Base-by-base conservation (phyloP, 2,329 filamentous ascomycete genomes). In the Fusarium sp. region DNA sequence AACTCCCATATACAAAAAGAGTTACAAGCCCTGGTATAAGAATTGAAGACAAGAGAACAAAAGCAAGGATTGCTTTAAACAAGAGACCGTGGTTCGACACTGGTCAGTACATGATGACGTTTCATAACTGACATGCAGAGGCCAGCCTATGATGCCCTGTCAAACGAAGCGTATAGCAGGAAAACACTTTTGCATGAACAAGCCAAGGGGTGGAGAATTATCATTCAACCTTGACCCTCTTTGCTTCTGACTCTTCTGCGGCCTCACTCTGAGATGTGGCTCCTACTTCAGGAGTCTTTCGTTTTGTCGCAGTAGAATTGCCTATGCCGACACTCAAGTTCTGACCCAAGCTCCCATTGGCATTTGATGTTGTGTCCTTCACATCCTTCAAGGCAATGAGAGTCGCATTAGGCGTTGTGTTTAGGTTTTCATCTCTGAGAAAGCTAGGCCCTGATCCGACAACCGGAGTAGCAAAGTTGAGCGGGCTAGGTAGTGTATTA, bases 381-480 rank as follows among this genome's bases (percentile, higher is more conserved):
- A 28, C 20, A 7, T 62, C 59, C 37, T 58, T 68, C 17, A n/a
- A 56, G 17, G 35, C 26, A 13, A 47, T 67, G 7, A 58, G 56
- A 55, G 51, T 71, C 52, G 57, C 50, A 50, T 62, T 70, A 10
- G 61, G 53, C 44, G 41, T 62, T 28, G 65, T 45, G 26, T 62
- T 66, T 41, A 74, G 55, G 49, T 76, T 76, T 26, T 90, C 88
- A 20, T 90, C 87, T 59, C 87, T 81, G 54, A 90, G 71, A 69
- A 90, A 90, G 59, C 87, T 89, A 4, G 88, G 88, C 4, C 88
- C 88, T 2, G 83, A 85, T 3, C 83, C 86, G 3, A 85, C 84
- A 3, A 90, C 82, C 0, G 96, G 96, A 2, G 96, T 98, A 33
- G 93, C 92, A 79, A 97, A 97, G 63, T 94, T 97, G 67, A 98